Base-by-base conservation (phyloP, 1,139 yeast species). In the Groenewaldozyma sp. region DNA sequence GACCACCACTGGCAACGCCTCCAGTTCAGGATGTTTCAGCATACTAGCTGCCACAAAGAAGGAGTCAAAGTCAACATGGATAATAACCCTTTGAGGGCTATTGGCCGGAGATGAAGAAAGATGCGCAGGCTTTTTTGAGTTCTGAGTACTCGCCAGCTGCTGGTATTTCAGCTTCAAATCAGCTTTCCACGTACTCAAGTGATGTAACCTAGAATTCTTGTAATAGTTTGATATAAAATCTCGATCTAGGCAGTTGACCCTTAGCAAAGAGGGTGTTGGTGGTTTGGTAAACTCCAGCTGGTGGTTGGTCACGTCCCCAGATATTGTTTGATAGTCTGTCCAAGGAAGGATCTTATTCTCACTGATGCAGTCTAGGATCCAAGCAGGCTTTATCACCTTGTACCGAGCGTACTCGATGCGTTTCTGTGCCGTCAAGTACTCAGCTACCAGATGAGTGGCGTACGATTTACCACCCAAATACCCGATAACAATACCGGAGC, bases 21-120 rank as follows among this genome's bases (percentile, higher is more conserved):
- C 64, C 11, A 70, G 54, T 11, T 76, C 66, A 0, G 82, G 80
- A 33, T 68, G 65, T 4, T 62, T 65, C 38, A 78, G 63, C 11
- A 84, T 73, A 0, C 96, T 82, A 0, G 83, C 95, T 0, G 94
- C 71, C 1, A 88, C 96, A 60, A 91, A 91, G 54, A 91, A 91
- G 49, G 95, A 86, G 58, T 91, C 98, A 59, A 86, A 91, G 58
- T 91, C 98, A 27, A 88, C 70, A 59, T 91, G 97, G 45, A 87
- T 59, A 16, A 87, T 73, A 0, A 70, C 59, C 10, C 47, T 31
- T 11, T 24, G 24, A 10, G 20, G 24, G 24, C 16, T 3, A 28
- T 28, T 4, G n/a, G 37, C 24, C 10, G 16, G 18, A n/a, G 24
- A 13, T 4, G 24, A 3, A n/a, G 24, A 17, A 10, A 4, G 27